A percentile compares a stretch with the other conserved stretches of the same genome.
These are phyloP conservation scores for Teratosphaeria nubilosa DNA, from an alignment of 2,329 filamentous ascomycete species.

Conservation along the genomic window DNA sequence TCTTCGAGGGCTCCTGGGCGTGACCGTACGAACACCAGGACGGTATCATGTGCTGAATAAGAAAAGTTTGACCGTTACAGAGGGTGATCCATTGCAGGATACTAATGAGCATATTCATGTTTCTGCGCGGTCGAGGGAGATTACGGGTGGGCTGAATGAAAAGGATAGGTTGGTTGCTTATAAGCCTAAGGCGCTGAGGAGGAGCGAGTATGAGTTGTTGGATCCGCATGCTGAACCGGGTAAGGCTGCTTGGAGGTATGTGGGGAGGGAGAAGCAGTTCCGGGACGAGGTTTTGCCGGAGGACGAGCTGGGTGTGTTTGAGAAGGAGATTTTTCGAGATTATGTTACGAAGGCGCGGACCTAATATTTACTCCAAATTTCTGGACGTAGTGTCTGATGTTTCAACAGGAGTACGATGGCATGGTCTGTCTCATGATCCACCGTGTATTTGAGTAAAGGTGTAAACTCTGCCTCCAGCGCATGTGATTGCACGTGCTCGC, in stretches of 20 bases:
- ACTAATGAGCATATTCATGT: constrained; percentile 42
- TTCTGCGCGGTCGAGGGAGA: constrained; percentile 30
- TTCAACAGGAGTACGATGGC: background rate
- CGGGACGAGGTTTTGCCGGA: background rate
- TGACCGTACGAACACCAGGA: constrained; percentile 33
- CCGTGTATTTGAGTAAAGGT: too few species aligned
- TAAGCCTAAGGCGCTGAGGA: background rate
- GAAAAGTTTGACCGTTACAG: constrained; percentile 17
- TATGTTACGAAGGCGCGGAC: background rate
- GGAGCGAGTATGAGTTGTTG: background rate
- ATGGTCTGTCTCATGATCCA: too few species aligned
- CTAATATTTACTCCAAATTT: background rate
- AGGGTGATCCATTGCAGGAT: constrained; percentile 29
- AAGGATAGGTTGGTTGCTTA: background rate
- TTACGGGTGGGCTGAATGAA: background rate
- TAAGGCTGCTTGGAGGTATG: background rate
- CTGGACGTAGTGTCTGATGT: background rate
- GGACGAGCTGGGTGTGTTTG: background rate
- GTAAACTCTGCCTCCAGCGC: too few species aligned
- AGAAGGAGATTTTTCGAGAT: background rate
- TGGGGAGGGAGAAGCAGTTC: background rate
- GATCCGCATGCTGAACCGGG: background rate
- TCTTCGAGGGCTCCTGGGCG: constrained; percentile 31
- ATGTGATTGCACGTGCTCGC: too few species aligned
- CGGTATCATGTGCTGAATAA: constrained; percentile 34